phyloP scores from a whole-genome alignment of 1,139 yeast species.

The Lodderomyces orthopsilosis region DNA sequence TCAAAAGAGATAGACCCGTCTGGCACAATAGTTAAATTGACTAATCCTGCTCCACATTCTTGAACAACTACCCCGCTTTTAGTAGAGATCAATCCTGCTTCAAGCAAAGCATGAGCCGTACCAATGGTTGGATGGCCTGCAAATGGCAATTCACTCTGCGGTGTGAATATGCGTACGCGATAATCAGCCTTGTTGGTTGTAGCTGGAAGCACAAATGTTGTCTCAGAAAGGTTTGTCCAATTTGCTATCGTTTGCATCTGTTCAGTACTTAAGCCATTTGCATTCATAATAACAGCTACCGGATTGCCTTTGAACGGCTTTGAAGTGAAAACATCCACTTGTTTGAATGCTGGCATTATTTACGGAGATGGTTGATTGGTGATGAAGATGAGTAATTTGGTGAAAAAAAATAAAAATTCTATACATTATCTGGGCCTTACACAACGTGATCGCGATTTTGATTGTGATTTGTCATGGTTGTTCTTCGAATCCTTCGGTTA shows the following conservation, averaged over 20 bases:
- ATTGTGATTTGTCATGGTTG: background rate
- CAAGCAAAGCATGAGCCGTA: conserved; percentile 41
- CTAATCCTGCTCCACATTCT: conserved; percentile 44
- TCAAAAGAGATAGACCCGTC: conserved; percentile 9
- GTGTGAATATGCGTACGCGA: conserved; percentile 47
- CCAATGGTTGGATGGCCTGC: conserved; percentile 65
- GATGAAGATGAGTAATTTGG: background rate
- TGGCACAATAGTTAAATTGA: conserved; percentile 24
- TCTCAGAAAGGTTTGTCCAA: conserved; percentile 59
- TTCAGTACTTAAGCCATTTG: conserved; percentile 27
- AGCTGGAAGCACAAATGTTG: conserved; percentile 47
- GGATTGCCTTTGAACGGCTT: conserved; percentile 50
- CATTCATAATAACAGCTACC: conserved; percentile 49
- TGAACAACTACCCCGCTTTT: conserved; percentile 31
- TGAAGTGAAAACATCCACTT: conserved; percentile 51
- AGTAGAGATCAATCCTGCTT: conserved; percentile 25
- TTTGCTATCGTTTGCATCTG: conserved; percentile 46
- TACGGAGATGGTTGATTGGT: background rate
- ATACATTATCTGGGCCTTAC: background rate
- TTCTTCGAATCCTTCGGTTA: background rate
- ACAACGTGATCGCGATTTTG: background rate
- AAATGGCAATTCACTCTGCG: conserved; percentile 47
- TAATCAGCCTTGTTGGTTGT: conserved; percentile 37
- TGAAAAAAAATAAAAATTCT: background rate
- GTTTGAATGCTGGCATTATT: conserved; percentile 30